Conservation (phyloP, 768 basidiomycete species). For the Mycena alexandri region DNA sequence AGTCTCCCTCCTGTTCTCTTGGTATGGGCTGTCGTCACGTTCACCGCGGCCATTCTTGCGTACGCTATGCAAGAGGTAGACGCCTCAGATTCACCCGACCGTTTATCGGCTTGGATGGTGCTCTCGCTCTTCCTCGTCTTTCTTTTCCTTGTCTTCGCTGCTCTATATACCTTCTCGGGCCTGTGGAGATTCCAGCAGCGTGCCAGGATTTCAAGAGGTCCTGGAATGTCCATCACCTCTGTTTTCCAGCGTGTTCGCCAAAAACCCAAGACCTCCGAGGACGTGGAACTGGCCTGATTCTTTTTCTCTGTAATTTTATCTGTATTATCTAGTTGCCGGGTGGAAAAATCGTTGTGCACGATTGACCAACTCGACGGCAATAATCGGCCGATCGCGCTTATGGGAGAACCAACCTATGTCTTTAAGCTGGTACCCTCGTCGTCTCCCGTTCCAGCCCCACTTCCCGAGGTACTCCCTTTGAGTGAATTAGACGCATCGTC, state of each 20-base stretch:
- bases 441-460: conserved; percentile 52
- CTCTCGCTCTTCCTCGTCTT: conserved; percentile 57
- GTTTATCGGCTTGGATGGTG: conserved; percentile 55
- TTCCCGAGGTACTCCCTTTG: conserved; percentile 64
- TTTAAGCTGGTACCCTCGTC: conserved; percentile 70
- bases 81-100: conserved; percentile 40
- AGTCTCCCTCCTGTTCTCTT: conserved; percentile 67
- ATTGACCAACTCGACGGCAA: too few relatives aligned
- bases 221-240: conserved; percentile 5
- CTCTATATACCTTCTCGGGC: conserved; percentile 62
- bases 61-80: conserved; percentile 57
- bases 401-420: conserved; percentile 60
- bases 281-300: conserved; percentile 29
- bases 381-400: conserved; percentile 7
- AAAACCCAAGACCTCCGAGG: conserved; percentile 17
- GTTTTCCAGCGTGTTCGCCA: background rate
- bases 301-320: background rate
- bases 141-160: conserved; percentile 51
- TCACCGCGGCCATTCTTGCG: conserved; percentile 60
- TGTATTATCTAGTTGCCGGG: too few relatives aligned
- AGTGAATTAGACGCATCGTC: conserved; percentile 60
- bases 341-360: too few relatives aligned
- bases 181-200: conserved; percentile 61
- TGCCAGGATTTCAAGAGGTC: conserved; percentile 15
- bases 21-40: conserved; percentile 66